phyloP scores from a whole-genome alignment of 225 moss, liverwort and hornwort genomes.

The Thuidium tamariscinum region DNA sequence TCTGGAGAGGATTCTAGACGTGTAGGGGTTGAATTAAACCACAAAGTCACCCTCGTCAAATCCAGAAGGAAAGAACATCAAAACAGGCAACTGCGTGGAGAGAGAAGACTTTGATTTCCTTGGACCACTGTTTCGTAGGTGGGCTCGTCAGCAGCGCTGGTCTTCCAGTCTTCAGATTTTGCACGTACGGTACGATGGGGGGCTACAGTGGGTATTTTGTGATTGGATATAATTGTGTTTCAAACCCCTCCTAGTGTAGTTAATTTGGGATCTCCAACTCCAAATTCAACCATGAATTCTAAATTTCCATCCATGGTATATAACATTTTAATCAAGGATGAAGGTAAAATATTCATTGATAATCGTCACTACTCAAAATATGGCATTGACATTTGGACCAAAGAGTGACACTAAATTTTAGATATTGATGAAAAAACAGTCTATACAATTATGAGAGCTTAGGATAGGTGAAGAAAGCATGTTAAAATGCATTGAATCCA shows the following conservation, averaged over 20 bases:
- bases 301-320: too few species aligned
- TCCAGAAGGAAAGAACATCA: not conserved
- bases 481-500: not conserved
- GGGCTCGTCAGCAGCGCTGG: not conserved
- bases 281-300: fast-evolving
- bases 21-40: too few species aligned
- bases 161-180: not conserved
- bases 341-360: not conserved
- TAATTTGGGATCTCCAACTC: not conserved
- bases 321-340: fast-evolving
- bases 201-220: not conserved
- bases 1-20: too few species aligned
- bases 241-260: not conserved
- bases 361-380: fast-evolving
- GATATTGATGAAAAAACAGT: too few species aligned
- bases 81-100: not conserved
- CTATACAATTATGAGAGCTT: too few species aligned
- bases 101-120: not conserved
- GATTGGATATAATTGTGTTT: too few species aligned
- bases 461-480: not conserved
- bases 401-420: too few species aligned
- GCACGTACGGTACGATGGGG: not conserved
- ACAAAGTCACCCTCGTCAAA: not conserved
- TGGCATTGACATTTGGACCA: fast-evolving
- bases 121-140: not conserved